Percentiles rank a stretch among this genome's conserved stretches.
Evolutionary conservation across 164 flowering plant species (phyloP).

Genomic region (Amborella trichopoda): DNA sequence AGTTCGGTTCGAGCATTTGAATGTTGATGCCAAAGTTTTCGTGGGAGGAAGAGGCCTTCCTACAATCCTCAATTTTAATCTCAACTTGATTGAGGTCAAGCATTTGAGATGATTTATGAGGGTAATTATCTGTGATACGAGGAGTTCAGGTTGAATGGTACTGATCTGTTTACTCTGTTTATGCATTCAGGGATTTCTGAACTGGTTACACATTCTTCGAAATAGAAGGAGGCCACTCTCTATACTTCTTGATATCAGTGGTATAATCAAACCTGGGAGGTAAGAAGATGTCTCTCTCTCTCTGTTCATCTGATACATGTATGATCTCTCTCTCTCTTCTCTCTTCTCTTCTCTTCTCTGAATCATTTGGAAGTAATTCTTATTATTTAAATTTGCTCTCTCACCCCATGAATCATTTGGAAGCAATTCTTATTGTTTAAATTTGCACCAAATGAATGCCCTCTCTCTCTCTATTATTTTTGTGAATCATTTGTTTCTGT

Average conservation of each 20-base stretch:
- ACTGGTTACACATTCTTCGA: conserved; percentile 6
- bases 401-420: too few relatives aligned
- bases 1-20: conserved; percentile 67
- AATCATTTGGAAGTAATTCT: too few relatives aligned
- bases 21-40: conserved; percentile 56
- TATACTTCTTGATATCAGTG: conserved; percentile 72
- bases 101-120: background rate
- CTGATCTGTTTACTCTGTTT: background rate
- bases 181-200: conserved; percentile 3
- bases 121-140: background rate
- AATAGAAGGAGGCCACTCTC: conserved; percentile 5
- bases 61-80: conserved; percentile 36
- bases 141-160: background rate
- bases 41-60: conserved; percentile 76
- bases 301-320: too few relatives aligned
- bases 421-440: too few relatives aligned
- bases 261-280: conserved; percentile 86
- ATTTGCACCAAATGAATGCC: too few relatives aligned
- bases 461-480: too few relatives aligned
- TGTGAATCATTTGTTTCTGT: too few relatives aligned
- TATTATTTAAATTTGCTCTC: too few relatives aligned
- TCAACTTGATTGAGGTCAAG: conserved; percentile 10
- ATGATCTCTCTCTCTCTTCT: too few relatives aligned
- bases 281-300: too few relatives aligned
- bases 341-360: too few relatives aligned